Evolutionary conservation across 2,329 filamentous ascomycete species (phyloP).

Genomic region (Colletotrichum sublineola): DNA sequence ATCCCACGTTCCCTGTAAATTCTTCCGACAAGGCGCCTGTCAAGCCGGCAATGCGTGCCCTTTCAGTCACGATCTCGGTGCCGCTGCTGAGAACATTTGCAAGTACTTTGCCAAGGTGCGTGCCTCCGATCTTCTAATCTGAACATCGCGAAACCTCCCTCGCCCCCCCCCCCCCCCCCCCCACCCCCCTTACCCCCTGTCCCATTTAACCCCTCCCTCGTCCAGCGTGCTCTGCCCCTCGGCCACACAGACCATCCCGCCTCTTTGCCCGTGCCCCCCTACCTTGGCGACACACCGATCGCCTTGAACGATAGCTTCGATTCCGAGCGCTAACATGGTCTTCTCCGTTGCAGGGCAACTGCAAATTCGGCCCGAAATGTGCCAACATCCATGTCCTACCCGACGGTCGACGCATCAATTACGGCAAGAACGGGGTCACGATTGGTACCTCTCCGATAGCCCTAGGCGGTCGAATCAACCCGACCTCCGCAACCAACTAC

Average conservation of each 20-base stretch:
- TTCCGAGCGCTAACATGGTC: conserved; percentile 24
- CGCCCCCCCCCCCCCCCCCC: not conserved
- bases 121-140: conserved; percentile 33
- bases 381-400: conserved; percentile 96
- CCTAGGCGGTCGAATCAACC: conserved; percentile 77
- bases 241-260: conserved; percentile 33
- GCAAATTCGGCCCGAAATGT: conserved; percentile 98
- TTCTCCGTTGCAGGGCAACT: conserved; percentile 79
- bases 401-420: conserved; percentile 92
- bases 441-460: conserved; percentile 70
- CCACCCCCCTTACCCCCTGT: not conserved
- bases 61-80: conserved; percentile 93
- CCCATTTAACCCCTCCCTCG: conserved; percentile 40
- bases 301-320: conserved; percentile 19
- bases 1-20: conserved; percentile 98
- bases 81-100: conserved; percentile 88
- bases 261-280: conserved; percentile 12
- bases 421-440: conserved; percentile 76
- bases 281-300: conserved; percentile 20
- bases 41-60: conserved; percentile 97
- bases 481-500: conserved; percentile 63
- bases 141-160: conserved; percentile 3
- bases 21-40: conserved; percentile 96
- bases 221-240: conserved; percentile 30
- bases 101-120: conserved; percentile 98